Evolutionary conservation across 306 rosid genomes (phyloP).

Genomic region (Fagus crenata): DNA sequence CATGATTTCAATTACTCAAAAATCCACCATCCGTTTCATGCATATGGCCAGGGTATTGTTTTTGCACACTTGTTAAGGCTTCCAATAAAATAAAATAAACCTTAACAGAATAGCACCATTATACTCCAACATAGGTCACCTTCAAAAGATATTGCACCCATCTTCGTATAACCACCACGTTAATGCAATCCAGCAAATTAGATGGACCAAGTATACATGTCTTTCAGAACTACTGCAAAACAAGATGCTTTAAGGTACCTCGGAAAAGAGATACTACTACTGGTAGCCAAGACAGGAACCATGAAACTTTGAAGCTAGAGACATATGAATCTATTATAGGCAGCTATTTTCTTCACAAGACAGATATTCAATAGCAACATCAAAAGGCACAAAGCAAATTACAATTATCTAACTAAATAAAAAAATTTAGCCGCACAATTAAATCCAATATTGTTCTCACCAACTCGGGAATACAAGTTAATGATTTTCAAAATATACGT

Average conservation of each 20-base stretch:
- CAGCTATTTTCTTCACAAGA: neutral
- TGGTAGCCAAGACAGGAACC: neutral
- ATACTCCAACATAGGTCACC: neutral
- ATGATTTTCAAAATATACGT: slow-evolving; percentile 23
- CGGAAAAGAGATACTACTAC: too few relatives aligned
- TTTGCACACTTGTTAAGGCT: neutral
- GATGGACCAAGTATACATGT: neutral
- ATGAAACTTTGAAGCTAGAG: neutral
- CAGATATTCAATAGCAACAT: slow-evolving; percentile 9
- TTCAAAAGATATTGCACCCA: neutral
- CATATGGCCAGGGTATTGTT: neutral
- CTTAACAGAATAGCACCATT: neutral
- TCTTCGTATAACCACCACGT: neutral
- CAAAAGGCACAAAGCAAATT: neutral
- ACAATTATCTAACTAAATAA: slow-evolving; percentile 22
- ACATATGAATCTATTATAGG: neutral
- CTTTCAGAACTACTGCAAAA: neutral
- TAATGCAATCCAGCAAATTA: neutral
- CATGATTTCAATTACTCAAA: neutral
- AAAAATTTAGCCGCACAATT: slow-evolving; percentile 43
- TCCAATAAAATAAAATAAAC: neutral
- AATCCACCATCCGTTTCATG: neutral
- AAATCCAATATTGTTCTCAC: slow-evolving; percentile 37
- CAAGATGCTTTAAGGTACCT: neutral
- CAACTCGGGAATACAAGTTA: slow-evolving; percentile 35